phyloP scores from a whole-genome alignment of 495 filamentous ascomycete species.

The Letharia lupina region DNA sequence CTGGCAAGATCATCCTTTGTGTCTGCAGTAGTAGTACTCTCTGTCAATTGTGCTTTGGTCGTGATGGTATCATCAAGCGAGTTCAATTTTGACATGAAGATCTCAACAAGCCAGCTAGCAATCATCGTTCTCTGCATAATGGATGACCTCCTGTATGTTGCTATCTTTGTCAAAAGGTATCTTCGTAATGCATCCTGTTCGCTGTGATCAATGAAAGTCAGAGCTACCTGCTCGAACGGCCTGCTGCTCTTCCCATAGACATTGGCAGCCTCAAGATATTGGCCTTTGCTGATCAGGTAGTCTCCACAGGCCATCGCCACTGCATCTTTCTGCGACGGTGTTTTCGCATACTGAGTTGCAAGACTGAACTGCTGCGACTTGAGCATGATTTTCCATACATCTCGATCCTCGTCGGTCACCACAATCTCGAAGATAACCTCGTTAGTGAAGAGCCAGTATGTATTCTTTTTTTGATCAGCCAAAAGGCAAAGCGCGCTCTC shows the following conservation, averaged over 20 bases:
- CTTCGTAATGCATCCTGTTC: slow-evolving; percentile 87
- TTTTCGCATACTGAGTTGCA: slow-evolving; percentile 71
- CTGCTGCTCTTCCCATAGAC: slow-evolving; percentile 94
- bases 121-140: slow-evolving; percentile 94
- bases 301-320: slow-evolving; percentile 87
- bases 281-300: slow-evolving; percentile 67
- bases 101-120: slow-evolving; percentile 86
- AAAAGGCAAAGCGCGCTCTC: slow-evolving; percentile 72
- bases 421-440: slow-evolving; percentile 90
- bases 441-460: slow-evolving; percentile 90
- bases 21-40: slow-evolving; percentile 57
- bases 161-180: slow-evolving; percentile 79
- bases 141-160: slow-evolving; percentile 69
- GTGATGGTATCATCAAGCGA: slow-evolving; percentile 88
- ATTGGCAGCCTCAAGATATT: slow-evolving; percentile 73
- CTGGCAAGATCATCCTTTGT: slow-evolving; percentile 61
- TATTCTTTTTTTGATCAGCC: slow-evolving; percentile 84
- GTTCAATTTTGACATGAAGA: slow-evolving; percentile 97
- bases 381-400: slow-evolving; percentile 90
- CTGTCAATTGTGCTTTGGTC: slow-evolving; percentile 75
- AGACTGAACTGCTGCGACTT: slow-evolving; percentile 76
- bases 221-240: slow-evolving; percentile 88
- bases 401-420: slow-evolving; percentile 78
- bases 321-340: slow-evolving; percentile 68
- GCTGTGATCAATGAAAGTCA: slow-evolving; percentile 79